Conservation (phyloP, 495 filamentous ascomycete genomes). For the Talaromyces nanjingensis region DNA sequence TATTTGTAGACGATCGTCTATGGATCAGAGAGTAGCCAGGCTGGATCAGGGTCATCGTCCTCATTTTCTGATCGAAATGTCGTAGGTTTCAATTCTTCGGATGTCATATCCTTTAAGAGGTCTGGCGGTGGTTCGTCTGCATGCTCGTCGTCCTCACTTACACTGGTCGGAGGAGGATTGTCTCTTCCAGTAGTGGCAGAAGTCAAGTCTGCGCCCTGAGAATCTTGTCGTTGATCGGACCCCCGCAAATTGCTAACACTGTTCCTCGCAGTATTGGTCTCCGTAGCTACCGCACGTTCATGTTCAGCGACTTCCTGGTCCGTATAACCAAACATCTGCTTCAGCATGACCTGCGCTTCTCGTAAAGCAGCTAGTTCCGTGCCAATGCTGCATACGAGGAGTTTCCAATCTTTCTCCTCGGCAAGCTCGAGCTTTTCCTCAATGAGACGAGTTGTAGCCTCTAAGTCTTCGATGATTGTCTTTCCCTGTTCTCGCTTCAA, state of each 20-base stretch:
- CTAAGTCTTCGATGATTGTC: constrained; percentile 36
- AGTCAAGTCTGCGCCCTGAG: not conserved
- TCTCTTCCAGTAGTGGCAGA: not conserved
- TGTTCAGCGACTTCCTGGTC: not conserved
- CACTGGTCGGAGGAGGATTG: not conserved
- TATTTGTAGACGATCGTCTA: not conserved
- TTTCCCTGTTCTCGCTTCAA: constrained; percentile 23
- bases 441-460: constrained; percentile 30
- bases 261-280: not conserved
- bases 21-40: constrained; percentile 35
- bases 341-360: constrained; percentile 61
- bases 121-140: constrained; percentile 31
- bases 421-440: constrained; percentile 32
- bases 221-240: not conserved
- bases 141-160: constrained; percentile 5
- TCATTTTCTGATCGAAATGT: constrained; percentile 31
- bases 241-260: not conserved
- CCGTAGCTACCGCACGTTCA: not conserved
- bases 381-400: constrained; percentile 80
- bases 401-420: constrained; percentile 66
- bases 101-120: constrained; percentile 27
- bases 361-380: constrained; percentile 81
- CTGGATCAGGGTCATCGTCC: constrained; percentile 43
- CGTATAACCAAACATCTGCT: constrained; percentile 34
- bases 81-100: constrained; percentile 12